Conservation (phyloP, 345 rosid species). For the Euphorbia pulcherrima region DNA sequence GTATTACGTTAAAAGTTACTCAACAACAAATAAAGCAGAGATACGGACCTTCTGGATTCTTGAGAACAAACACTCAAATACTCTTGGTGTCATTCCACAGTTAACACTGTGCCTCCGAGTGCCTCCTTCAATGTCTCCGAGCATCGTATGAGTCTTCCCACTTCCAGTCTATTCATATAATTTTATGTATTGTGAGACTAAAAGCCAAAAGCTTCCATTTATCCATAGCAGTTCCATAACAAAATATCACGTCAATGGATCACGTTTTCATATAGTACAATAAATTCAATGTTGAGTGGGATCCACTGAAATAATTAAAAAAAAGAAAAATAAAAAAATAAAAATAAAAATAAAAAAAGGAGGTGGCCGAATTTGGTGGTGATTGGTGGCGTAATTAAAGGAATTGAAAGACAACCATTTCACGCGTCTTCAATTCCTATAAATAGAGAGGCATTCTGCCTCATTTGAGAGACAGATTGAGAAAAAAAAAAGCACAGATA, state of each 20-base stretch:
- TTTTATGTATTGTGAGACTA: not conserved
- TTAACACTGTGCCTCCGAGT: constrained; percentile 89
- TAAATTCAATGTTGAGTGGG: no score
- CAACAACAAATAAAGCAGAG: not conserved
- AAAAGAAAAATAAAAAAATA: no score
- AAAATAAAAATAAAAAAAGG: no score
- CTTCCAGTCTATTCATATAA: constrained; percentile 72
- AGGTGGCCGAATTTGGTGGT: no score
- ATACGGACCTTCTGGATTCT: constrained; percentile 80
- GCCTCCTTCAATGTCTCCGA: constrained; percentile 97
- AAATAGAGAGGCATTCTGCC: no score
- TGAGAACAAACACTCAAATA: constrained; percentile 81
- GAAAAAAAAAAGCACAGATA: no score
- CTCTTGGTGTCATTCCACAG: constrained; percentile 96
- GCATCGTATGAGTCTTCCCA: constrained; percentile 99
- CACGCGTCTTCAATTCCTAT: no score
- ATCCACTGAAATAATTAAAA: no score
- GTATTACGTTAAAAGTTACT: no score
- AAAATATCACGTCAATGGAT: not conserved
- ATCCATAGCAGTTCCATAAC: not conserved
- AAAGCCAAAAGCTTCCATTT: not conserved
- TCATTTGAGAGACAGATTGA: no score
- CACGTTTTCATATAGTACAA: not conserved
- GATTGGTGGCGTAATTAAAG: no score
- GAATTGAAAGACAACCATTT: no score